Conservation (phyloP, 2,329 filamentous ascomycete genomes). For the Trichothecium sympodiale region DNA sequence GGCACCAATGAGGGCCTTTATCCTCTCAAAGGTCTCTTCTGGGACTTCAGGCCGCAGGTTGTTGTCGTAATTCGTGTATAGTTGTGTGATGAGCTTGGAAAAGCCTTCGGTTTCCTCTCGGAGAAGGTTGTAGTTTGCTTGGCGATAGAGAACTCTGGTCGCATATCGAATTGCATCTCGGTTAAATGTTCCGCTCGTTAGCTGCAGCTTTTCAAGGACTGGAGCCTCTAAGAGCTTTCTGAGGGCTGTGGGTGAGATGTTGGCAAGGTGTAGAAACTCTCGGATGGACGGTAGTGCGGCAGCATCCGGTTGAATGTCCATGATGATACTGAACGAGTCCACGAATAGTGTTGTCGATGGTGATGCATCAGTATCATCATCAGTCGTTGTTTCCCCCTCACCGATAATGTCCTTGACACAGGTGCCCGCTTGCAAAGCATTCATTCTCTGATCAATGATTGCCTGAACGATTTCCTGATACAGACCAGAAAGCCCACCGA, state of each 20-base stretch:
- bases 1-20: constrained; percentile 90
- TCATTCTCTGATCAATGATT: constrained; percentile 57
- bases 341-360: constrained; percentile 64
- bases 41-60: constrained; percentile 66
- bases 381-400: constrained; percentile 34
- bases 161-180: constrained; percentile 79
- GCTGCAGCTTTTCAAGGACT: constrained; percentile 61
- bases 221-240: constrained; percentile 74
- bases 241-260: constrained; percentile 60
- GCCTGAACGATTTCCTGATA: constrained; percentile 80
- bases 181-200: constrained; percentile 77
- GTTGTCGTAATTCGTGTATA: constrained; percentile 77
- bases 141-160: constrained; percentile 86
- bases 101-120: constrained; percentile 96
- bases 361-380: constrained; percentile 39
- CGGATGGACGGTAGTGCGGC: constrained; percentile 41
- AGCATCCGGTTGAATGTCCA: constrained; percentile 33
- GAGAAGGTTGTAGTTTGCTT: constrained; percentile 92
- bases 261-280: constrained; percentile 60
- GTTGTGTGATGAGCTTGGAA: constrained; percentile 88
- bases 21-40: constrained; percentile 76
- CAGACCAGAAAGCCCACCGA: constrained; percentile 55
- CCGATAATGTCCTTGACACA: constrained; percentile 66
- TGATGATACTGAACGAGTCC: constrained; percentile 70
- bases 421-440: constrained; percentile 56